These are phyloP conservation scores for Leccinum barrowsii DNA, from an alignment of 768 basidiomycete genomes.

Conservation along the genomic window DNA sequence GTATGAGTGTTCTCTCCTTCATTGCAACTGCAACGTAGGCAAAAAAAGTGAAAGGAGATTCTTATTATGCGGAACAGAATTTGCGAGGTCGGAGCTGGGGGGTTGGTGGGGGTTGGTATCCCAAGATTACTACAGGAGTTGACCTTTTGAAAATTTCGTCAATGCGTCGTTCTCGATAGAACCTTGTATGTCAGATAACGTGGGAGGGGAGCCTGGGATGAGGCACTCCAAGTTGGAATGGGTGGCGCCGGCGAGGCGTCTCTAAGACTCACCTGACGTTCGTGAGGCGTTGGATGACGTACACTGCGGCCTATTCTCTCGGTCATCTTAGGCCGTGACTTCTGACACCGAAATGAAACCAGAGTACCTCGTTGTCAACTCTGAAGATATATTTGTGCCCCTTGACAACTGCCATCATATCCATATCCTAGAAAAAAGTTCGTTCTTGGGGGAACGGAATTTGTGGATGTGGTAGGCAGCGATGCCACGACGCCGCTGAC, in stretches of 20 bases:
- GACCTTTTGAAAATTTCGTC: neutral
- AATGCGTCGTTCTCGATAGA: neutral
- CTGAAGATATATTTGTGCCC: neutral
- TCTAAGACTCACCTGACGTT: neutral
- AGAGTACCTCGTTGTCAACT: neutral
- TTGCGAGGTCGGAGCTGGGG: neutral
- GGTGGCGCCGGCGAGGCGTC: too few relatives aligned
- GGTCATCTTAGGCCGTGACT: neutral
- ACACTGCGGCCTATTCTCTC: neutral
- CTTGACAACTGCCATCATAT: constrained; percentile 1
- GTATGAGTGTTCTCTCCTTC: neutral
- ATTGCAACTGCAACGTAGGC: neutral
- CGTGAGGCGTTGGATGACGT: too few relatives aligned
- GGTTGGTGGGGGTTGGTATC: neutral
- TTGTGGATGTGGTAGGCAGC: neutral
- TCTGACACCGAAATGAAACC: neutral
- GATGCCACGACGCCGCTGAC: neutral
- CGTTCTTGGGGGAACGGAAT: neutral
- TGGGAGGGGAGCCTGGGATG: neutral
- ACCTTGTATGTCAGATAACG: neutral
- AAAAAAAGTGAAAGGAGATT: too few relatives aligned
- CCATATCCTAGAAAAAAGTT: neutral
- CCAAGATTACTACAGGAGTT: neutral
- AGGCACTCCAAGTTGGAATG: neutral
- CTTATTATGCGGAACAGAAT: neutral